Evolutionary conservation across 345 rosid species (phyloP), one percentile per base, ranked within the genome.

Genomic region (Gossypium australe): DNA sequence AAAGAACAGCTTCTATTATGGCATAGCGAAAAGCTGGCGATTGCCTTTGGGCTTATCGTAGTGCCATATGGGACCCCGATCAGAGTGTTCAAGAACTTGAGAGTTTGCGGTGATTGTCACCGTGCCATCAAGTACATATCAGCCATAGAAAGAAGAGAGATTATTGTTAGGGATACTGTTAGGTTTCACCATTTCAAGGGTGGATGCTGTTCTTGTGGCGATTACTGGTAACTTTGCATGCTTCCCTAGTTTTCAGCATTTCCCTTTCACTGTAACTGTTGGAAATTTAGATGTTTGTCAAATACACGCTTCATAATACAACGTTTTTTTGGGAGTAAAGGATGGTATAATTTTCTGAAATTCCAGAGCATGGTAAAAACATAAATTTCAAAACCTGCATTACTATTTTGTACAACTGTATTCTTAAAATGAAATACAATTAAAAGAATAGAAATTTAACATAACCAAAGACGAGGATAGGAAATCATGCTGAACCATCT

Each of bases 61-160:
- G 74, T 88, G 72, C 89, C 94, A 1, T 18, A 18, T 17, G 81
- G 79, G 38, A 64, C 78, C 22, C 84, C 80, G 0, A 87, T 92
- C 70, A 85, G 92, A 70, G 88, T 92, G 58, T 94, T 94, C 78
- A 94, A 94, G 81, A 94, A 94, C 86, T 75, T 94, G 85, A 86
- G 97, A 83, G 84, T 90, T 1, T 94, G 97, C 43, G 92, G 93
- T 63, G 98, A 94, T 78, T 90, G 97, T 72, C 98, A 94, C 70
- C 69, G 65, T 57, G 93, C 91, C 53, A 83, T 80, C 52, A 90
- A 92, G 77, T 85, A 77, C 47, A 81, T 94, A 63, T 94, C 98
- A 11, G 87, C 83, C 38, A 79, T 89, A 14, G 98, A 90, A 84
- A 80, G 62, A 70, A 85, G 92, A 62, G 92, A 89, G 82, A 87